These are phyloP conservation scores for Cyberlindnera suaveolens DNA, from an alignment of 805 yeast species.

Conservation along the genomic window DNA sequence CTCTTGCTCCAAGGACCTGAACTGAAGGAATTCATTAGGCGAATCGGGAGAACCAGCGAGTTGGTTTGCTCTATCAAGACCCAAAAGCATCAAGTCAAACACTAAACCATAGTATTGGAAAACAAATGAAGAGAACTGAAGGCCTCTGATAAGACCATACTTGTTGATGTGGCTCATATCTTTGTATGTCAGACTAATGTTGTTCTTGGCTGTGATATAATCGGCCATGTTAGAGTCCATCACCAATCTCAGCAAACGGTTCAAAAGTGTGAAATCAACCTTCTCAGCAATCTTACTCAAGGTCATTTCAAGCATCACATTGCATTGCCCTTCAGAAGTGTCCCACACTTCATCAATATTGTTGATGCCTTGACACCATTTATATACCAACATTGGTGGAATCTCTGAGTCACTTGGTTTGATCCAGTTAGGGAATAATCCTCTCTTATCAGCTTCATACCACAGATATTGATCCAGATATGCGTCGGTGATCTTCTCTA, in stretches of 20 bases:
- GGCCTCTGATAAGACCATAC: constrained; percentile 80
- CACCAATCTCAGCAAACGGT: constrained; percentile 70
- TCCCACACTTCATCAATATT: constrained; percentile 78
- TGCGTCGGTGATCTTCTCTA: constrained; percentile 94
- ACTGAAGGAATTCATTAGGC: constrained; percentile 79
- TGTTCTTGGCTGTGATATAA: constrained; percentile 87
- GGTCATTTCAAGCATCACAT: constrained; percentile 78
- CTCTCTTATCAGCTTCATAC: constrained; percentile 89
- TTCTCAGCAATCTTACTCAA: constrained; percentile 73
- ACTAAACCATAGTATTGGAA: constrained; percentile 86
- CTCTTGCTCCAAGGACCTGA: constrained; percentile 52
- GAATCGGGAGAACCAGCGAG: constrained; percentile 69
- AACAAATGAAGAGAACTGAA: constrained; percentile 86
- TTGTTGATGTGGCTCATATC: constrained; percentile 94
- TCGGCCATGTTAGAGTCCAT: constrained; percentile 92
- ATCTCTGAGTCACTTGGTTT: constrained; percentile 93
- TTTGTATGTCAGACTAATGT: constrained; percentile 73
- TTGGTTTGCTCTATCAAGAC: constrained; percentile 81
- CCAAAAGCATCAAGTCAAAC: constrained; percentile 74
- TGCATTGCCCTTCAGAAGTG: constrained; percentile 62
- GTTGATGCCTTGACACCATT: constrained; percentile 91
- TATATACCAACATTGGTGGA: constrained; percentile 85
- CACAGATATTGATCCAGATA: constrained; percentile 92
- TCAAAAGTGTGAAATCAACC: constrained; percentile 80
- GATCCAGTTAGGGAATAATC: constrained; percentile 90